Base-by-base conservation (phyloP, 129 eudicot genomes). In the Escallonia herrerae region DNA sequence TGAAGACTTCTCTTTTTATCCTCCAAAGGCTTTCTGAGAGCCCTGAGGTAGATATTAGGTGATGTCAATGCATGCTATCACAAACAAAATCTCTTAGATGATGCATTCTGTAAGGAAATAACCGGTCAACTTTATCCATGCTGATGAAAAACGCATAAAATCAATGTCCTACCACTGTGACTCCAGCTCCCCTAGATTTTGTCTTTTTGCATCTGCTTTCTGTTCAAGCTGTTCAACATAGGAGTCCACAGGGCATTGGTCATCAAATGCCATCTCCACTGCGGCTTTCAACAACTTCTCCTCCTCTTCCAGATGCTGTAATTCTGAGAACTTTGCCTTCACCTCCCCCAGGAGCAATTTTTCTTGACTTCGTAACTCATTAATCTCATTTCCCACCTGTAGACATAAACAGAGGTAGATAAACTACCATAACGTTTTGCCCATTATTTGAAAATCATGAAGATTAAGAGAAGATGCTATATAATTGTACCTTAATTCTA, bases 221-320 rank as follows among this genome's bases (percentile, higher is more conserved):
- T 67, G 48, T 58, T 5, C 66, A 57, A 83, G 82, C 74, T 74
- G 83, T 5, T 62, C 68, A 57, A 78, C 56, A 75, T 81, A 71
- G 43, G 75, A 63, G 50, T 77, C 80, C 50, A 73, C 9, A 13
- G 83, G 66, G 14, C 69, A 78, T 12, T 76, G 62, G 55, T 81
- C 82, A 80, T 80, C 83, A 54, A 68, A 66, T 62, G 79, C 77
- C 96, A 89, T 71, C 58, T 76, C 78, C 55, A 57, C 69, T 11
- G 84, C 84, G 60, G 71, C 76, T 74, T 76, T 85, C 65, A 84
- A 72, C 83, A 88, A 57, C 63, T 71, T 72, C 9, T 62, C 73
- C 68, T 87, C 82, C 66, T 83, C 83, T 65, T 65, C 80, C 42
- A 73, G 74, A 53, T 65, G 67, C 63, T 71, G 76, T n/a, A 77